Evolutionary conservation across 441 rosid genomes (phyloP).

Genomic region (Populus hybrid): DNA sequence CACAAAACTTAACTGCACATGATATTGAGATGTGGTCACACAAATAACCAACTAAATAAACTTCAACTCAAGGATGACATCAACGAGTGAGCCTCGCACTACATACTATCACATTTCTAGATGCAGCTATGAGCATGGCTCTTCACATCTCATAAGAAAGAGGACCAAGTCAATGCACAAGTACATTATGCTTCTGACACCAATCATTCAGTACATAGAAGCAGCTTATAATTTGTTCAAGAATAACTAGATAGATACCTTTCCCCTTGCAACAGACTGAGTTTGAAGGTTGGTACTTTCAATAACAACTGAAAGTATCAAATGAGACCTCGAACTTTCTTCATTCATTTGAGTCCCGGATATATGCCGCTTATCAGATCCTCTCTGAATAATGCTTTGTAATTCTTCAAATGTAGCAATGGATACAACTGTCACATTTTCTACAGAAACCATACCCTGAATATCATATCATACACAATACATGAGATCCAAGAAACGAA

Average conservation of each 20-base stretch:
- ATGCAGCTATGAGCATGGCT: neutral
- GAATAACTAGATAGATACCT: conserved; percentile 46
- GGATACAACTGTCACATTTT: conserved; percentile 76
- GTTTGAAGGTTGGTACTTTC: conserved; percentile 95
- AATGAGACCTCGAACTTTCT: conserved; percentile 94
- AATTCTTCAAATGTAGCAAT: conserved; percentile 78
- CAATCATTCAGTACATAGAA: conserved; percentile 51
- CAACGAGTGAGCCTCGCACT: neutral
- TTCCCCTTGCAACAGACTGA: conserved; percentile 85
- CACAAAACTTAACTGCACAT: conserved; percentile 81
- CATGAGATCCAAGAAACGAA: conserved; percentile 2
- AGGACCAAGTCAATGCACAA: conserved; percentile 21
- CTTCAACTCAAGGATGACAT: neutral
- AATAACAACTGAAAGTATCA: conserved; percentile 78
- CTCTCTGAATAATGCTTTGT: conserved; percentile 62
- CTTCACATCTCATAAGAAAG: neutral
- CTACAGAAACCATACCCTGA: conserved; percentile 92
- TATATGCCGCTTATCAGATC: conserved; percentile 80
- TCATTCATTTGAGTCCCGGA: conserved; percentile 96
- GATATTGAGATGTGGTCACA: conserved; percentile 73
- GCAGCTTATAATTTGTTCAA: neutral
- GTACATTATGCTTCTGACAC: neutral
- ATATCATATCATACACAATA: conserved; percentile 14
- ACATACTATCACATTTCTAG: neutral
- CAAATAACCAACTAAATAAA: neutral